Percentiles rank a stretch among this genome's conserved stretches.
phyloP scores from a whole-genome alignment of 2,329 filamentous ascomycete species.

The Parafenestella ontariensis region DNA sequence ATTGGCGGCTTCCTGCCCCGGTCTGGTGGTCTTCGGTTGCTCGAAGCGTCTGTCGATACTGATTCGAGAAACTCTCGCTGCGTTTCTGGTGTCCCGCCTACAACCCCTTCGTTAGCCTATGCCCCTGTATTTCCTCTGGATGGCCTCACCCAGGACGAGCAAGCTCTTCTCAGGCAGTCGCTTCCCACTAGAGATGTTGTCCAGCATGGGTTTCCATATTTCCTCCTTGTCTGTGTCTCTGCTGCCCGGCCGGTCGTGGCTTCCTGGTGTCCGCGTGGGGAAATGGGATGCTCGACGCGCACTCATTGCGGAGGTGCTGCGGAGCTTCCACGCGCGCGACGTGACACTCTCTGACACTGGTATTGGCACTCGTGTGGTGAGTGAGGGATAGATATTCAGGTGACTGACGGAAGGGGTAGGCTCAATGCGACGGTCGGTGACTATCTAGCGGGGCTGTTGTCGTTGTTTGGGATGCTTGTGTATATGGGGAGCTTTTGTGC shows the following conservation, averaged over 20 bases:
- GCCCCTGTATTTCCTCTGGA: slow-evolving; percentile 14
- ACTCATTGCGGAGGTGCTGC: slow-evolving; percentile 43
- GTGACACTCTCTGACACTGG: not conserved
- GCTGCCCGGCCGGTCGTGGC: slow-evolving; percentile 50
- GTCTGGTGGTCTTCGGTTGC: slow-evolving; percentile 60
- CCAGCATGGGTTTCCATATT: slow-evolving; percentile 93
- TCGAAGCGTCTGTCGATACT: slow-evolving; percentile 49
- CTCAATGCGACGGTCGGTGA: slow-evolving; percentile 19
- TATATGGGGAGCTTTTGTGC: slow-evolving; percentile 36
- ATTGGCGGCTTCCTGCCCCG: slow-evolving; percentile 70
- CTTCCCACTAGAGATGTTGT: slow-evolving; percentile 88
- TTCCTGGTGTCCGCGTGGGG: slow-evolving; percentile 30
- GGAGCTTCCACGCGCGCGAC: slow-evolving; percentile 18
- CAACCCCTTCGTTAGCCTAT: slow-evolving; percentile 22
- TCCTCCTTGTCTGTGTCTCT: slow-evolving; percentile 78
- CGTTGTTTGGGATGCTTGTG: slow-evolving; percentile 26
- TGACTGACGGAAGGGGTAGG: slow-evolving; percentile 2
- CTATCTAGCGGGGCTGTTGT: slow-evolving; percentile 28
- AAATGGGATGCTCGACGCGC: slow-evolving; percentile 42
- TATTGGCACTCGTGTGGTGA: not conserved
- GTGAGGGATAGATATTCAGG: not conserved
- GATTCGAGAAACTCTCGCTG: slow-evolving; percentile 81
- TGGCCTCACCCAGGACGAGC: slow-evolving; percentile 74
- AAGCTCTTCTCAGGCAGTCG: slow-evolving; percentile 90
- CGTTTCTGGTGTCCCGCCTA: slow-evolving; percentile 81